Conservation (phyloP, 2,329 filamentous ascomycete genomes). For the Stromatinia cepivora region DNA sequence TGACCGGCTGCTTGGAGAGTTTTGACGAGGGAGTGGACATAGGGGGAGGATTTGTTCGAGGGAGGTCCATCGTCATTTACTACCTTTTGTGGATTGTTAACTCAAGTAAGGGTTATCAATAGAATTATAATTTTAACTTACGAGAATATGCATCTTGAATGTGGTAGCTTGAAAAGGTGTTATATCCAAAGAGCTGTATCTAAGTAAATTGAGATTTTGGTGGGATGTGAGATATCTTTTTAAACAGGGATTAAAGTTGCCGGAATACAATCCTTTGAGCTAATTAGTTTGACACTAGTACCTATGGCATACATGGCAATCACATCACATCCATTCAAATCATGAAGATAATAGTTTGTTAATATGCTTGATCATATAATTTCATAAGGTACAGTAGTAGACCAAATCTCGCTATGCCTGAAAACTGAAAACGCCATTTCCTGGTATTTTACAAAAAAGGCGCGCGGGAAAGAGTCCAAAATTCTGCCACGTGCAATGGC, state of each 20-base stretch:
- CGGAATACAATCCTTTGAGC: background rate
- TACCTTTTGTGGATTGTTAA: constrained; percentile 41
- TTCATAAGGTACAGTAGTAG: constrained; percentile 20
- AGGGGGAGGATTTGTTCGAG: constrained; percentile 74
- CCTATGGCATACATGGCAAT: background rate
- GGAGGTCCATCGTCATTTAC: constrained; percentile 83
- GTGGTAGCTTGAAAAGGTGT: constrained; percentile 1
- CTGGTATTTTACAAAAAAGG: constrained; percentile 21
- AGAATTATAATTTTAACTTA: constrained; percentile 39
- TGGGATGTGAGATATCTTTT: constrained; percentile 23
- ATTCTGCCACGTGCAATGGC: constrained; percentile 11
- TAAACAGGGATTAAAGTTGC: constrained; percentile 12
- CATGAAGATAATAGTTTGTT: background rate
- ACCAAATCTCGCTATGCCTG: constrained; percentile 21
- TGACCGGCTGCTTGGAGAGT: constrained; percentile 75
- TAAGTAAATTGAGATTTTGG: background rate
- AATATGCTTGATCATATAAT: constrained; percentile 16
- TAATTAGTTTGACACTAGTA: constrained; percentile 1
- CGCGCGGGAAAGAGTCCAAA: constrained; percentile 7
- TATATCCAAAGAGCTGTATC: background rate
- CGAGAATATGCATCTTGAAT: constrained; percentile 51
- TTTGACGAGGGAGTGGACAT: constrained; percentile 72
- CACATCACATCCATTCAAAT: background rate
- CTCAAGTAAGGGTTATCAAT: background rate
- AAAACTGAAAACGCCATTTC: constrained; percentile 21